These are phyloP conservation scores for Leccinum uliginosum DNA, from an alignment of 768 basidiomycete genomes.

Conservation along the genomic window DNA sequence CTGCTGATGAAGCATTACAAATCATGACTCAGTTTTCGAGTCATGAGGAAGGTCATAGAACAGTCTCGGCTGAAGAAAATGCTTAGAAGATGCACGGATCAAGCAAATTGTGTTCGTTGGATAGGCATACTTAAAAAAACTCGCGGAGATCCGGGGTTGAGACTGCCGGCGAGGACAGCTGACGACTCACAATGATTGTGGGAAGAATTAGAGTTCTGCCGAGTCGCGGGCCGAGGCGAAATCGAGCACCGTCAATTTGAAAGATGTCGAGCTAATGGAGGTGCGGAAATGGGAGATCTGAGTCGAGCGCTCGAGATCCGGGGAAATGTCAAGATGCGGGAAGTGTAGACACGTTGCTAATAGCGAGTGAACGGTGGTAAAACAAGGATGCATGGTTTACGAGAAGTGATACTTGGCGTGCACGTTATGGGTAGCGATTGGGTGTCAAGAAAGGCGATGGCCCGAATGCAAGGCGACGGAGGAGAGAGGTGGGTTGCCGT, in stretches of 20 bases:
- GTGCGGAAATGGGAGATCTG: background rate
- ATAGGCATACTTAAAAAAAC: background rate
- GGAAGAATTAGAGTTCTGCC: conserved; percentile 17
- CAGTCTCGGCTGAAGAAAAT: background rate
- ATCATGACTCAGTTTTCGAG: background rate
- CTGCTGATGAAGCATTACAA: conserved; percentile 1
- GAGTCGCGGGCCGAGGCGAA: background rate
- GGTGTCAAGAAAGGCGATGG: conserved; percentile 10
- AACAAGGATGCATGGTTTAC: conserved; percentile 15
- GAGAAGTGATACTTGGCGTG: conserved; percentile 9
- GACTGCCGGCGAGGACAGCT: background rate
- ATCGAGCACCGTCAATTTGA: conserved; percentile 19
- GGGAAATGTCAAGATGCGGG: background rate
- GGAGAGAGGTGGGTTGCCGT: background rate
- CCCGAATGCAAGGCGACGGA: conserved; percentile 7
- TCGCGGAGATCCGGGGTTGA: background rate
- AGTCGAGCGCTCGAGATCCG: background rate
- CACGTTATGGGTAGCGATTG: conserved; percentile 28
- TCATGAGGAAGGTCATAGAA: background rate
- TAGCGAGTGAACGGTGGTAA: conserved; percentile 3
- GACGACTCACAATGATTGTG: background rate
- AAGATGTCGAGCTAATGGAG: conserved; percentile 15
- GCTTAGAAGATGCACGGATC: background rate
- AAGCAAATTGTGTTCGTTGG: background rate
- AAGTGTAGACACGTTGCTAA: conserved; percentile 17